phyloP scores from a whole-genome alignment of 768 basidiomycete species.

The Russula olivacea region DNA sequence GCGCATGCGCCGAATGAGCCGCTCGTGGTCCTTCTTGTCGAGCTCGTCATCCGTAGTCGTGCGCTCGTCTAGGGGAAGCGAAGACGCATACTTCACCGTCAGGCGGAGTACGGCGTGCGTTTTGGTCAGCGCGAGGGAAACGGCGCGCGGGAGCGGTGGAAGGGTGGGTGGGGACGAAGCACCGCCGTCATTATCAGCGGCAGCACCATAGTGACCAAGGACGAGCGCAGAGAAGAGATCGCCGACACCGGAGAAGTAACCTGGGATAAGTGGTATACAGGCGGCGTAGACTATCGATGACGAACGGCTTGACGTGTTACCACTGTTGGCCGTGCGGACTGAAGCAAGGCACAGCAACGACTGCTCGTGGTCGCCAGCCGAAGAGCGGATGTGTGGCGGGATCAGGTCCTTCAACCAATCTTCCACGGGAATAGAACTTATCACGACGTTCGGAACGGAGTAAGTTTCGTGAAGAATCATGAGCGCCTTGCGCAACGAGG shows the following conservation, averaged over 20 bases:
- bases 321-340: slow-evolving; percentile 30
- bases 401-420: slow-evolving; percentile 53
- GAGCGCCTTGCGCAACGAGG: slow-evolving; percentile 64
- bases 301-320: slow-evolving; percentile 3
- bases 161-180: slow-evolving; percentile 25
- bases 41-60: slow-evolving; percentile 70
- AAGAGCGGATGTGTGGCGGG: slow-evolving; percentile 41
- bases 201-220: slow-evolving; percentile 58
- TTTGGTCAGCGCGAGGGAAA: slow-evolving; percentile 61
- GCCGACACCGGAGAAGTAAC: slow-evolving; percentile 95
- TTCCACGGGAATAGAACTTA: slow-evolving; percentile 78
- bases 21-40: slow-evolving; percentile 56
- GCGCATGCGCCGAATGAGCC: slow-evolving; percentile 69
- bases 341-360: slow-evolving; percentile 82
- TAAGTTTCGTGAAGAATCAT: slow-evolving; percentile 68
- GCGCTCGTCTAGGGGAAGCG: slow-evolving; percentile 54
- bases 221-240: slow-evolving; percentile 94
- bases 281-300: slow-evolving; percentile 56
- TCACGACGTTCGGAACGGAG: slow-evolving; percentile 78
- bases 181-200: not conserved
- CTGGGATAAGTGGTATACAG: slow-evolving; percentile 70
- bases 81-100: slow-evolving; percentile 53
- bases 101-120: slow-evolving; percentile 65
- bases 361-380: slow-evolving; percentile 28
- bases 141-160: slow-evolving; percentile 51